Conservation (phyloP, 495 filamentous ascomycete species). For the Tuber microsphaerosporum region DNA sequence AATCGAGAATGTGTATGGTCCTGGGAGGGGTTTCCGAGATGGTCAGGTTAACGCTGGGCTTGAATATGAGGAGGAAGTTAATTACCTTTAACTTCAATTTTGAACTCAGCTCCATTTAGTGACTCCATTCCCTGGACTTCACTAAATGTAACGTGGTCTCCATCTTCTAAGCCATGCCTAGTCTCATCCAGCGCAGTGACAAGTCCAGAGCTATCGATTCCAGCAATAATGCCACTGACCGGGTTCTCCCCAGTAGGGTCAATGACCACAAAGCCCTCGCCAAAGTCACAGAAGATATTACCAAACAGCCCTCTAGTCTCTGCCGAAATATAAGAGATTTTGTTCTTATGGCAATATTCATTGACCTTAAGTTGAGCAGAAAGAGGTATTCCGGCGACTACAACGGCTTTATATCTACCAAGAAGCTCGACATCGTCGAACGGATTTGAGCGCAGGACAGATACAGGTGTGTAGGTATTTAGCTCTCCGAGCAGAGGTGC, state of each 20-base stretch:
- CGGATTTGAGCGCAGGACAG: constrained; percentile 56
- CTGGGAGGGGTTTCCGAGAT: constrained; percentile 19
- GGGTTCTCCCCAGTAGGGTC: constrained; percentile 88
- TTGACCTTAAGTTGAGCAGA: constrained; percentile 72
- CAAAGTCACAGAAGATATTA: constrained; percentile 94
- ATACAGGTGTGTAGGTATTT: constrained; percentile 90
- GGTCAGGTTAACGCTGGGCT: constrained; percentile 6
- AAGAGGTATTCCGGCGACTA: constrained; percentile 76
- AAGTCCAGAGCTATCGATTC: constrained; percentile 76
- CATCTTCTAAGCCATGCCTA: constrained; percentile 90
- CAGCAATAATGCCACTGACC: constrained; percentile 81
- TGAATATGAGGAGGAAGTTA: neutral
- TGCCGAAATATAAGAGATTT: constrained; percentile 78
- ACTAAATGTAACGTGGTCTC: constrained; percentile 89
- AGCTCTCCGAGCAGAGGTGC: constrained; percentile 86
- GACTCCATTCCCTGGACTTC: constrained; percentile 90
- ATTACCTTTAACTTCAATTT: constrained; percentile 77
- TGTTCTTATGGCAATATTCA: constrained; percentile 86
- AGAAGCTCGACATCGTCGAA: constrained; percentile 61
- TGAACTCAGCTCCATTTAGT: constrained; percentile 70
- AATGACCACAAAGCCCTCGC: constrained; percentile 79
- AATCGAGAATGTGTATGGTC: constrained; percentile 93
- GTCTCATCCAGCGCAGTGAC: constrained; percentile 95
- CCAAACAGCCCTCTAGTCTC: constrained; percentile 94
- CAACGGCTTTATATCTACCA: constrained; percentile 82